These are phyloP conservation scores for Gentiana dahurica DNA, from an alignment of 257 asterid genomes.

Conservation along the genomic window DNA sequence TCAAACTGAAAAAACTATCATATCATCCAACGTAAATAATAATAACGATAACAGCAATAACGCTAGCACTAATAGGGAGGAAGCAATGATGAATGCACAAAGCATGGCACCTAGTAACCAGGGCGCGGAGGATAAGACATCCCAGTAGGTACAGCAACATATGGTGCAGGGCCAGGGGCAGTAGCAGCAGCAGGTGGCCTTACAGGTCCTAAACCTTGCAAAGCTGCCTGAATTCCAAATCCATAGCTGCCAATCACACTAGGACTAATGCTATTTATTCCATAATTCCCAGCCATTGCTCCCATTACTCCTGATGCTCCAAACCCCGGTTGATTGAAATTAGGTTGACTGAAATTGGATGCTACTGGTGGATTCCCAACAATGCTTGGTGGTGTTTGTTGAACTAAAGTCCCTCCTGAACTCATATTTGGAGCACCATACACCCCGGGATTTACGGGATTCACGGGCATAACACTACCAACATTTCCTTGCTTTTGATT, in stretches of 20 bases:
- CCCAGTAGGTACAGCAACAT: background rate
- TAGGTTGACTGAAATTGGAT: constrained; percentile 29
- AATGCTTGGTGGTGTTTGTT: constrained; percentile 35
- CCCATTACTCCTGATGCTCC: constrained; percentile 28
- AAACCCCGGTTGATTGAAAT: background rate
- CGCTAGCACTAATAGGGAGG: too few species aligned
- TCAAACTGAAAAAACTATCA: too few species aligned
- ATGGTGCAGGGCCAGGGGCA: constrained; percentile 17
- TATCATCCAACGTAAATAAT: too few species aligned
- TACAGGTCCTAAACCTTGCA: constrained; percentile 43
- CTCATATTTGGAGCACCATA: constrained; percentile 29
- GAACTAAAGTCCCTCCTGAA: constrained; percentile 23
- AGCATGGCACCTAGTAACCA: too few species aligned
- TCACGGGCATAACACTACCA: constrained; percentile 7
- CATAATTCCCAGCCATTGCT: constrained; percentile 40
- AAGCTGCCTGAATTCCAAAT: constrained; percentile 29
- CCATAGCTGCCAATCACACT: constrained; percentile 42
- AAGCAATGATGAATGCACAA: too few species aligned
- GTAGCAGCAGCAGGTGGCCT: constrained; percentile 30
- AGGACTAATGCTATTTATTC: constrained; percentile 32
- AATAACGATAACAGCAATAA: too few species aligned
- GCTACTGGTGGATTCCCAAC: constrained; percentile 37
- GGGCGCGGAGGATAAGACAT: too few species aligned
- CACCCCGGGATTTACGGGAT: too few species aligned
- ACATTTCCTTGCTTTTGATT: constrained; percentile 13